Evolutionary conservation across 163 green algal genomes (phyloP).

Genomic region (Prototheca wickerhamii): DNA sequence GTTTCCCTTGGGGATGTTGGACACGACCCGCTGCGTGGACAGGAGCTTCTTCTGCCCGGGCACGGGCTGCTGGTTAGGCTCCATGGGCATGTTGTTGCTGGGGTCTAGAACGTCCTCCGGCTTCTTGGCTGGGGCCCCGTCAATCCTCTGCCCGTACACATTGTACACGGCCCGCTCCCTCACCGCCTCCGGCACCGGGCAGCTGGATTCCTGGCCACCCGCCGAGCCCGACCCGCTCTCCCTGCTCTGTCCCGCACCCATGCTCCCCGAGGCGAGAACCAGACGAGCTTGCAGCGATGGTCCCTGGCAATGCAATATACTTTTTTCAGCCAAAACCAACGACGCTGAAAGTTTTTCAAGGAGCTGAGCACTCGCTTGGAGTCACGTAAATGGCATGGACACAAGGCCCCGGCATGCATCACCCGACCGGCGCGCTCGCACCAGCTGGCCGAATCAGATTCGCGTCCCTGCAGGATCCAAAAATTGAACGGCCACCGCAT

Average conservation of each 20-base stretch:
- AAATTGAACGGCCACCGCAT: too few relatives aligned
- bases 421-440: too few relatives aligned
- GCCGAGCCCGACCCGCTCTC: background rate
- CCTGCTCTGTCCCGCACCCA: background rate
- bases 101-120: conserved; percentile 59
- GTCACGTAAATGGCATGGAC: too few relatives aligned
- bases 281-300: too few relatives aligned
- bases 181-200: conserved; percentile 47
- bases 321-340: too few relatives aligned
- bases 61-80: conserved; percentile 79
- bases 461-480: too few relatives aligned
- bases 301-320: too few relatives aligned
- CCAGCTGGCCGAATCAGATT: too few relatives aligned
- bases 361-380: too few relatives aligned
- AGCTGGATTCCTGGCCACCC: conserved; percentile 14
- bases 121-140: conserved; percentile 24
- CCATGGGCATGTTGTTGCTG: conserved; percentile 83
- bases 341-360: too few relatives aligned
- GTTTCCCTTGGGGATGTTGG: conserved; percentile 88
- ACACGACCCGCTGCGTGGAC: conserved; percentile 57
- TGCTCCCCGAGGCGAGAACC: too few relatives aligned
- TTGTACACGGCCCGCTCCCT: conserved; percentile 69
- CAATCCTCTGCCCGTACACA: conserved; percentile 81
- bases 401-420: too few relatives aligned
- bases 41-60: conserved; percentile 72